Evolutionary conservation across 441 rosid genomes (phyloP).

Genomic region (Raphanus hybrid): DNA sequence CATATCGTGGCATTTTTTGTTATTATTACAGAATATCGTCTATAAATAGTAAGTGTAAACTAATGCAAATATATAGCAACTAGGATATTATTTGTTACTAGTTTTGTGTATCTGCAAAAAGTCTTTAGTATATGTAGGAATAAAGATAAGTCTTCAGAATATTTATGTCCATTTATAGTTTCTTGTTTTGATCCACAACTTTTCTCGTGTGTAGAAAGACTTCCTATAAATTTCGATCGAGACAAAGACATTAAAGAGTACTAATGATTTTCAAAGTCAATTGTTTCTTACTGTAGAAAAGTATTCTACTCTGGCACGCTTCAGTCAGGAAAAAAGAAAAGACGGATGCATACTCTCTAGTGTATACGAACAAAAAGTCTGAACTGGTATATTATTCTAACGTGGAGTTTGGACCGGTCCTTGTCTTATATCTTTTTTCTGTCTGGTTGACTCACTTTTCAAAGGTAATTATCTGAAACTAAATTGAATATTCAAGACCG

Average conservation of each 20-base stretch:
- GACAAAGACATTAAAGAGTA: neutral
- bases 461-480: neutral
- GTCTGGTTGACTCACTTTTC: neutral
- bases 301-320: neutral
- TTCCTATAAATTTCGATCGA: no score
- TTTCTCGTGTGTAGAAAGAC: neutral
- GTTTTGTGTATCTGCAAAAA: neutral
- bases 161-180: neutral
- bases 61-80: neutral
- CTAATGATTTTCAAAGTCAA: neutral
- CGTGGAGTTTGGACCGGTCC: neutral
- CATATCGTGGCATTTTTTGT: neutral
- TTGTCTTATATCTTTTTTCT: neutral
- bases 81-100: no score
- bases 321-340: neutral
- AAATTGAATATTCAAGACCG: neutral
- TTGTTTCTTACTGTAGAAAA: neutral
- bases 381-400: neutral
- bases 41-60: neutral
- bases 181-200: neutral
- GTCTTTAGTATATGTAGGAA: neutral
- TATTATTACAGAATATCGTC: neutral
- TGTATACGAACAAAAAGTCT: conserved; percentile 1
- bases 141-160: neutral
- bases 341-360: conserved; percentile 2